Base-by-base conservation (phyloP, 192 early-diverging fungal species). In the Tieghemiomyces parasiticus region DNA sequence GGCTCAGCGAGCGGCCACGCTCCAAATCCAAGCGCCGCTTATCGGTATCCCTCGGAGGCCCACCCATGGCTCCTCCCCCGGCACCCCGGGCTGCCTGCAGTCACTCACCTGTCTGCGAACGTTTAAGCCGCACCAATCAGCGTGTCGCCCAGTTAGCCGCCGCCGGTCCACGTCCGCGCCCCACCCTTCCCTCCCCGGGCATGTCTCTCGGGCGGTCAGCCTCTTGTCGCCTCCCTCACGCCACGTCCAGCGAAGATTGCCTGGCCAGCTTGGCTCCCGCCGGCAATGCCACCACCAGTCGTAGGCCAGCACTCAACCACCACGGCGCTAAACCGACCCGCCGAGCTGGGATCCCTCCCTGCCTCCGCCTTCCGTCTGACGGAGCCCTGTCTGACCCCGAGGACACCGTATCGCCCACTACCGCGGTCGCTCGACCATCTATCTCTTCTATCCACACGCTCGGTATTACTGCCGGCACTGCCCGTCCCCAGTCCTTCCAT, bases 71-170 rank as follows among this genome's bases (percentile, higher is more conserved):
- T 29, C 2, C 50, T 16, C 16, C 50, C 24, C 19, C 14, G 13
- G 50, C 50, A 30, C 2, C 50, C 16, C 50, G 19, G 50, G 14
- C 50, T 9, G 24, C 24, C 2, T 25, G 14, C 16, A 20, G 26
- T 13, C 30, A 14, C 0, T 16, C 50, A 1, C 24, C 50, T 19
- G 26, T 52, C 26, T 52, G 50, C 50, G 50, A 2, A 20, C 50
- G 50, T 14, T 52, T 52, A 25, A 52, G 30, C 26, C 50, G 50
- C 1, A 52, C 50, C 50, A 52, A 52, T 25, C 19, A 25, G 50
- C 50, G 50, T 14, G 50, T 52, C 16, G 50, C 50, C 26, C 50
- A 52, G 26, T 28, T 52, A 25, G 50, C 50, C 50, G 50, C 50
- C 50, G 8, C 50, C 50, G 19, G 22, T 8, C 50, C 50, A 20